A percentile compares a stretch with the other conserved stretches of the same genome.
These are phyloP conservation scores for Aureobasidium sp. DNA, from an alignment of 2,329 filamentous ascomycete genomes.

Conservation along the genomic window DNA sequence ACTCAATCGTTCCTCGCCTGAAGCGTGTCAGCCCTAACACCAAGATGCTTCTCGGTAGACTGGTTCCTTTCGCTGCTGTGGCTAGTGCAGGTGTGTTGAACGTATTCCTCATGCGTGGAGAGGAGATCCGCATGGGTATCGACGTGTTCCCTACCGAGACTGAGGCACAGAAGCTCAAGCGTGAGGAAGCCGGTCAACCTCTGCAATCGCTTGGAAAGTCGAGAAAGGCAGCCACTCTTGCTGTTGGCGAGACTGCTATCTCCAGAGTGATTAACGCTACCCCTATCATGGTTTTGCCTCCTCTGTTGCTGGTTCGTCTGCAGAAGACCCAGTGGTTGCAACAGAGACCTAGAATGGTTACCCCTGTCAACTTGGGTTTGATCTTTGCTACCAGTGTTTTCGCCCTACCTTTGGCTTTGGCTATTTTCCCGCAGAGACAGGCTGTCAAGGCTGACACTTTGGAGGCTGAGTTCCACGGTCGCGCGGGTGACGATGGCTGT, in stretches of 20 bases:
- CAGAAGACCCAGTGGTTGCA: slow-evolving; percentile 79
- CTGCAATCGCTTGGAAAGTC: slow-evolving; percentile 66
- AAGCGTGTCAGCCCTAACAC: slow-evolving; percentile 67
- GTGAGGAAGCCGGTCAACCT: slow-evolving; percentile 20
- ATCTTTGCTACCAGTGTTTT: slow-evolving; percentile 82
- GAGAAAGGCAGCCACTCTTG: slow-evolving; percentile 76
- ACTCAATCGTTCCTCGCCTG: slow-evolving; percentile 78
- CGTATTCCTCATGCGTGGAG: slow-evolving; percentile 94
- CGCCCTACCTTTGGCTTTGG: slow-evolving; percentile 81
- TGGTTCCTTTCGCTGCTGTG: slow-evolving; percentile 94
- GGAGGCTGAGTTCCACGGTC: slow-evolving; percentile 78
- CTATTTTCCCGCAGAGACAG: slow-evolving; percentile 87
- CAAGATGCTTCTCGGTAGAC: slow-evolving; percentile 66
- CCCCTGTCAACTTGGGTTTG: slow-evolving; percentile 77
- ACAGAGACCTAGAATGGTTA: slow-evolving; percentile 63
- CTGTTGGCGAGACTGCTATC: slow-evolving; percentile 86
- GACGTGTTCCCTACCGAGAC: slow-evolving; percentile 80
- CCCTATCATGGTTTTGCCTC: slow-evolving; percentile 94
- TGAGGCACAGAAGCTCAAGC: slow-evolving; percentile 56
- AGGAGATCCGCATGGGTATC: slow-evolving; percentile 89
- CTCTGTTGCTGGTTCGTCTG: slow-evolving; percentile 73
- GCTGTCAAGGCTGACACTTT: slow-evolving; percentile 64
- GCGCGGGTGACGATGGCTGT: slow-evolving; percentile 68
- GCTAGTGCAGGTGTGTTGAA: slow-evolving; percentile 86
- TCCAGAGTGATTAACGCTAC: slow-evolving; percentile 89